phyloP scores from a whole-genome alignment of 2,329 filamentous ascomycete species.

The Pseudogymnoascus sp. region DNA sequence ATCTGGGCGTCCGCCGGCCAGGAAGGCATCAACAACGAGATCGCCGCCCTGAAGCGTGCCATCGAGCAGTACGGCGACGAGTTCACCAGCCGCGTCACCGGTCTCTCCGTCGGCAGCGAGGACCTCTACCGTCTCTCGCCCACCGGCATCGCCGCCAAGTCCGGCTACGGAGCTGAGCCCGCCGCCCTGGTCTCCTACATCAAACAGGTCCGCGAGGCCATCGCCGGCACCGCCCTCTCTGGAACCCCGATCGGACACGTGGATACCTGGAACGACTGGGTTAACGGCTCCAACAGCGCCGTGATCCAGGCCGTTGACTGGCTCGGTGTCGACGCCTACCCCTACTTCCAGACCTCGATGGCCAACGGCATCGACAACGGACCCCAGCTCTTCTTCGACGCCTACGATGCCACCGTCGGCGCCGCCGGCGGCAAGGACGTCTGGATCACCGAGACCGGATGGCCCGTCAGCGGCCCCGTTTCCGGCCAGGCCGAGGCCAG shows the following conservation, averaged over 20 bases:
- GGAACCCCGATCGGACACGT: constrained; percentile 66
- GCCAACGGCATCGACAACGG: constrained; percentile 57
- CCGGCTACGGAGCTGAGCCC: constrained; percentile 55
- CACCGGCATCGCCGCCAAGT: constrained; percentile 55
- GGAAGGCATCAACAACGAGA: constrained; percentile 59
- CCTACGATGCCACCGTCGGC: constrained; percentile 50
- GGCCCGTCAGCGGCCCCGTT: constrained; percentile 63
- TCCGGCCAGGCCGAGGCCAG: constrained; percentile 56
- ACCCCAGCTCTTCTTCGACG: constrained; percentile 58
- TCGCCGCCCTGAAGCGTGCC: constrained; percentile 61
- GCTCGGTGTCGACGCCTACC: constrained; percentile 76
- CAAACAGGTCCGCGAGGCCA: constrained; percentile 52
- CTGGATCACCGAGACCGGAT: constrained; percentile 86
- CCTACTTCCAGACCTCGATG: constrained; percentile 69
- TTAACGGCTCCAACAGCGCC: constrained; percentile 61
- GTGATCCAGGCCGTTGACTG: constrained; percentile 67
- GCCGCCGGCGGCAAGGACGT: constrained; percentile 60
- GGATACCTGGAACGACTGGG: constrained; percentile 79
- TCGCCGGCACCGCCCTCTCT: constrained; percentile 53
- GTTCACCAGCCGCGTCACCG: constrained; percentile 60
- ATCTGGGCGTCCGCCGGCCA: constrained; percentile 71
- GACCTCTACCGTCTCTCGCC: constrained; percentile 74
- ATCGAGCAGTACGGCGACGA: constrained; percentile 58
- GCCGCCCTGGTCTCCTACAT: constrained; percentile 61
- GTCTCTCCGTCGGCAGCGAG: constrained; percentile 80